These are phyloP conservation scores for Ophiobolus disseminans DNA, from an alignment of 2,329 filamentous ascomycete species.

Conservation along the genomic window DNA sequence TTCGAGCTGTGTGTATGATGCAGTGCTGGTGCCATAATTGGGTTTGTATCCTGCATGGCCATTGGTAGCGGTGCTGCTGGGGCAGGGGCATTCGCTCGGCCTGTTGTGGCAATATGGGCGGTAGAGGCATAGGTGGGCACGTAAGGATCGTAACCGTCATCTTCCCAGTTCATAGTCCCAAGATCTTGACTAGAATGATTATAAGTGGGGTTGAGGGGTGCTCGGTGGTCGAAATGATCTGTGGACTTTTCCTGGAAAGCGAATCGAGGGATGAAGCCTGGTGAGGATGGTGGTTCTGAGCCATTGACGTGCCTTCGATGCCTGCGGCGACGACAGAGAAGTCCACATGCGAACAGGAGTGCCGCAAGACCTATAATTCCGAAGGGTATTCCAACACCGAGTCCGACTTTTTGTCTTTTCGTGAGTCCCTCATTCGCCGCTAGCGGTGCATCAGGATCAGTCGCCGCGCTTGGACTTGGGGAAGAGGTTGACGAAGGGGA, in stretches of 20 bases:
- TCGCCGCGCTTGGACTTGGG: conserved; percentile 16
- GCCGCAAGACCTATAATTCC: conserved; percentile 59
- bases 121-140: conserved; percentile 10
- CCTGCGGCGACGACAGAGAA: conserved; percentile 33
- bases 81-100: conserved; percentile 8
- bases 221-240: conserved; percentile 30
- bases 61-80: conserved; percentile 12
- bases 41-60: conserved; percentile 24
- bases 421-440: conserved; percentile 28
- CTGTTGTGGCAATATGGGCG: conserved; percentile 5
- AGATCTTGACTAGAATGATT: conserved; percentile 21
- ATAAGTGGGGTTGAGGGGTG: conserved; percentile 23
- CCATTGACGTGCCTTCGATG: conserved; percentile 29
- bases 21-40: conserved; percentile 34
- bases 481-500: conserved; percentile 5
- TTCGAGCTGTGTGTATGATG: conserved; percentile 46
- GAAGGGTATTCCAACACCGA: conserved; percentile 2
- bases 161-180: conserved; percentile 36
- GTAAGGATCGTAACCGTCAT: conserved; percentile 34
- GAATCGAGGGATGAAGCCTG: conserved; percentile 47
- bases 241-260: conserved; percentile 40
- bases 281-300: conserved; percentile 41
- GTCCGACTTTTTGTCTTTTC: conserved; percentile 14
- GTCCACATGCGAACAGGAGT: conserved; percentile 33
- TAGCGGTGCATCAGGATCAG: conserved; percentile 25